Evolutionary conservation across 768 basidiomycete genomes (phyloP).

Genomic region (Tricholoma sp.): DNA sequence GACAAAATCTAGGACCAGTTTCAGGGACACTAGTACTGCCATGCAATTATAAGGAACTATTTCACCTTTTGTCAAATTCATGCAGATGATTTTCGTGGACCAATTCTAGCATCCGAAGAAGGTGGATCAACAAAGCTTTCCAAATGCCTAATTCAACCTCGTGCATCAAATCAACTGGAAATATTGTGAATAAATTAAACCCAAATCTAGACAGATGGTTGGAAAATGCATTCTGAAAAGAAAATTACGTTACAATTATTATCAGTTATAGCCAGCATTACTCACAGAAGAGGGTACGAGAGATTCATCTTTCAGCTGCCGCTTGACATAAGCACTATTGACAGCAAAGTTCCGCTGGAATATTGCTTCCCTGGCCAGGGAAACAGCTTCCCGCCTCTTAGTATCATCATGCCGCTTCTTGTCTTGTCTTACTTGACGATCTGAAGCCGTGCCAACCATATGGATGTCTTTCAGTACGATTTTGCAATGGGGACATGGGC

Average conservation of each 20-base stretch:
- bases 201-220: constrained; percentile 11
- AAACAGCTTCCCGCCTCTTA: background rate
- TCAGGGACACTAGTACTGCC: no score
- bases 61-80: constrained; percentile 15
- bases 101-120: constrained; percentile 27
- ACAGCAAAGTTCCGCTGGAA: constrained; percentile 1
- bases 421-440: no score
- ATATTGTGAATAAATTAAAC: constrained; percentile 21
- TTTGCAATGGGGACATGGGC: no score
- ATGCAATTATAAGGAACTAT: no score
- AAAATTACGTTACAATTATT: no score
- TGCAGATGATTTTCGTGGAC: constrained; percentile 7
- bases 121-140: constrained; percentile 30
- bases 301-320: constrained; percentile 5
- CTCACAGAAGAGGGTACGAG: constrained; percentile 11
- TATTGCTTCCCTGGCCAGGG: constrained; percentile 1
- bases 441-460: no score
- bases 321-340: constrained; percentile 7
- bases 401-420: no score
- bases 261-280: background rate
- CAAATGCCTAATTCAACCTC: constrained; percentile 35
- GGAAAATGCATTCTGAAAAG: constrained; percentile 27
- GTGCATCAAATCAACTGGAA: constrained; percentile 33
- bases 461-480: no score
- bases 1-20: no score